Evolutionary conservation across 257 asterid genomes (phyloP).

Genomic region (Solanum okadae): DNA sequence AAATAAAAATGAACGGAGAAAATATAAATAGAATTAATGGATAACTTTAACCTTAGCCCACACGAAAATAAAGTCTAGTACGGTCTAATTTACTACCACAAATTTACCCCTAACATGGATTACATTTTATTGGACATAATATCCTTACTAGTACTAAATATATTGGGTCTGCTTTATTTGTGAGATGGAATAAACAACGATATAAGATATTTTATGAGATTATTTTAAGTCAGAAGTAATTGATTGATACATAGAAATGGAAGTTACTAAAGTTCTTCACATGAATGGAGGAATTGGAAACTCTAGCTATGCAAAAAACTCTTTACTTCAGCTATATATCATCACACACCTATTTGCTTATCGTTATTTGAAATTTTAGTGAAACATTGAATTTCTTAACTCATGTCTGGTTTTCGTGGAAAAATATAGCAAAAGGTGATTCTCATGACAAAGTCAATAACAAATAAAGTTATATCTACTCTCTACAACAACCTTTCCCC

Average conservation of each 20-base stretch:
- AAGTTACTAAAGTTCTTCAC: neutral
- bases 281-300: no score
- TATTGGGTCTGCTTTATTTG: neutral
- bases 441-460: slow-evolving; percentile 12
- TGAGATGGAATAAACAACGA: no score
- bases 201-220: no score
- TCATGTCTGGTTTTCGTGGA: no score
- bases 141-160: neutral
- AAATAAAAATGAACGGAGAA: neutral
- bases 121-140: no score
- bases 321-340: no score
- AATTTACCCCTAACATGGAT: neutral
- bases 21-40: no score
- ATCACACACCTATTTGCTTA: no score
- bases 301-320: no score
- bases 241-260: neutral
- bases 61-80: neutral
- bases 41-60: neutral
- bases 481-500: slow-evolving; percentile 11
- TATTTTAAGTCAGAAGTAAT: no score
- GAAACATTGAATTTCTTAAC: no score
- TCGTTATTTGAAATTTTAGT: no score
- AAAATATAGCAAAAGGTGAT: slow-evolving; percentile 14
- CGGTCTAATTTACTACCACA: neutral
- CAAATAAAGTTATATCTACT: slow-evolving; percentile 9